Base-by-base conservation (phyloP, 2,329 filamentous ascomycete species). In the Colletotrichum orchidophilum region DNA sequence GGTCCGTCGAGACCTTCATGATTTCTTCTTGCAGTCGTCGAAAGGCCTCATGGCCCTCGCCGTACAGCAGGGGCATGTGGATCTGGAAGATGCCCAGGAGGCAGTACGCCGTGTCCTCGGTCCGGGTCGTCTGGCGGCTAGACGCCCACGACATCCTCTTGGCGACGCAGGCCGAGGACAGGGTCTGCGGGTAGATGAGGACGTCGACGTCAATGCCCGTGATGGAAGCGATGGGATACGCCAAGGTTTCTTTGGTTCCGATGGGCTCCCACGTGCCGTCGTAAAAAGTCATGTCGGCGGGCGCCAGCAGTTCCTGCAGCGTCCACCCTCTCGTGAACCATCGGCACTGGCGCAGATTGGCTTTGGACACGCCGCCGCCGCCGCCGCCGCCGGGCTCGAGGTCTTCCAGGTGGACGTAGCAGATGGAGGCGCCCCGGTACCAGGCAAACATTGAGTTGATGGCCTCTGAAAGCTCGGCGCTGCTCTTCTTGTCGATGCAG, bases 91-190 rank as follows among this genome's bases (percentile, higher is more conserved):
- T 46, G 8, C 77, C 77, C 5, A 78, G 26, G 6, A 78, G 66
- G 12, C 73, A 75, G 49, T 78, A 78, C 0, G 75, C 74, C 13
- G 69, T 58, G 60, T 80, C 75, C 50, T 77, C 74, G 60, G 21
- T 3, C 1, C 70, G 61, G 0, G 73, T 78, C 3, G 72, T 77
- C 39, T 70, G 18, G 21, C 76, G 62, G 3, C 54, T 58, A 1
- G 76, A 68, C 21, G 74, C 76, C 76, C 76, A 77, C 9, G 72
- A 76, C 76, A 78, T 80, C 57, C 73, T 74, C 2, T 63, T 53
- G 2, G 77, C 74, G 18, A 76, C 58, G 58, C 74, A 73, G 33
- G 70, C 71, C 5, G 52, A 29, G 29, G 67, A 49, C 53, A 77
- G 11, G 11, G 11, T 29, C 24, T 5, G 13, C 26, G 18, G 49